phyloP scores from a whole-genome alignment of 306 rosid genomes.

The Mucuna pruriens region DNA sequence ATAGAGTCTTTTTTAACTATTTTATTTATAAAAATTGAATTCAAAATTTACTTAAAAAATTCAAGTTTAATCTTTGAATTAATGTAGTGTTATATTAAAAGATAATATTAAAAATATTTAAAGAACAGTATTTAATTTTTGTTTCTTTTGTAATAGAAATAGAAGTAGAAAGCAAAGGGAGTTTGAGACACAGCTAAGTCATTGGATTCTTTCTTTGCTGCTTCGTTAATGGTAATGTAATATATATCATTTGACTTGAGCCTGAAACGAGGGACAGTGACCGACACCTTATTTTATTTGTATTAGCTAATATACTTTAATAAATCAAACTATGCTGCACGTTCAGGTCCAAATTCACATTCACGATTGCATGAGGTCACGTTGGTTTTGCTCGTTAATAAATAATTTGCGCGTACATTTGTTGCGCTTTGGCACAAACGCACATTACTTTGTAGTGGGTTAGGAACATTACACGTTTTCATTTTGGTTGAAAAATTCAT shows the following conservation, averaged over 20 bases:
- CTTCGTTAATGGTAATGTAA: conserved; percentile 20
- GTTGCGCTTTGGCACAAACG: conserved; percentile 32
- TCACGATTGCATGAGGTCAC: conserved; percentile 24
- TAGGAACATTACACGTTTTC: conserved; percentile 14
- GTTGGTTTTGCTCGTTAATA: conserved; percentile 18
- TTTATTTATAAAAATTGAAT: too few species aligned
- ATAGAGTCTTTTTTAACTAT: too few species aligned
- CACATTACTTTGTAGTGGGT: conserved; percentile 1
- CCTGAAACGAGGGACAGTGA: conserved; percentile 26
- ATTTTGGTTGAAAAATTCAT: conserved; percentile 17
- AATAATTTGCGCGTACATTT: neutral
- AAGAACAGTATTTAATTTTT: neutral
- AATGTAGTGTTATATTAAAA: too few species aligned
- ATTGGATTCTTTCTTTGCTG: neutral
- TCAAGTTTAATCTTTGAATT: too few species aligned
- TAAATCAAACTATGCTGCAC: neutral
- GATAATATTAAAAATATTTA: neutral
- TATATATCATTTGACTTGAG: conserved; percentile 45
- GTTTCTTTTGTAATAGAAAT: neutral
- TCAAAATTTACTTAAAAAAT: too few species aligned
- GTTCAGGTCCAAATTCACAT: neutral
- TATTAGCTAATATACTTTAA: neutral
- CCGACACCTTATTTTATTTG: neutral
- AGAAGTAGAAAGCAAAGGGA: neutral
- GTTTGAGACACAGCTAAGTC: neutral